Evolutionary conservation across 2,329 filamentous ascomycete genomes (phyloP).

Genomic region (Epichloe sylvatica): DNA sequence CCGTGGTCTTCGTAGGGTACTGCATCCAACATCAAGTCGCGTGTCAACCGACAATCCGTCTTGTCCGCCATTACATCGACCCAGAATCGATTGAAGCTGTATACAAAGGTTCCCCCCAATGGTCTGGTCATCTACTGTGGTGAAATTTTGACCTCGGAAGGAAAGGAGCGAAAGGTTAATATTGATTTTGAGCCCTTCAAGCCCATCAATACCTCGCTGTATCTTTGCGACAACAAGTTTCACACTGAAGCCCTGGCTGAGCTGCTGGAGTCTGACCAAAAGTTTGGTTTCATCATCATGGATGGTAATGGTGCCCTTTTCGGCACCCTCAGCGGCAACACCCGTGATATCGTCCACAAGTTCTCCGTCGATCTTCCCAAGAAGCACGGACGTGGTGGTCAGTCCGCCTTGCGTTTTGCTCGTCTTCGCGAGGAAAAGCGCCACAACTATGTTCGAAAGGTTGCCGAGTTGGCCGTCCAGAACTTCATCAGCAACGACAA

Average conservation of each 20-base stretch:
- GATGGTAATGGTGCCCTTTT: constrained; percentile 97
- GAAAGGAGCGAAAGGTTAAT: constrained; percentile 99
- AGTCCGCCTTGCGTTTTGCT: constrained; percentile 97
- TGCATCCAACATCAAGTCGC: constrained; percentile 98
- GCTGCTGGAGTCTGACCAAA: constrained; percentile 95
- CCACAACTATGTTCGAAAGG: constrained; percentile 99
- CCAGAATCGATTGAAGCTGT: constrained; percentile 96
- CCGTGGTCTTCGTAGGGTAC: constrained; percentile 52
- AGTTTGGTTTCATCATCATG: constrained; percentile 99
- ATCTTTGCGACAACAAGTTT: constrained; percentile 99
- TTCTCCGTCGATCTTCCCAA: constrained; percentile 97
- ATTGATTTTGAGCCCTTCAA: constrained; percentile 99
- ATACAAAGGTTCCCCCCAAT: constrained; percentile 97
- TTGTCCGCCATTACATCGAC: constrained; percentile 97
- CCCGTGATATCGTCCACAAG: constrained; percentile 91
- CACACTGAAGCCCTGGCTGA: constrained; percentile 95
- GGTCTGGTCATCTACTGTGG: constrained; percentile 97
- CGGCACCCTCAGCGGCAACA: constrained; percentile 93
- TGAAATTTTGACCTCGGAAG: constrained; percentile 98
- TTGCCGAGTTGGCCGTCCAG: constrained; percentile 92
- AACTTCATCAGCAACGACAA: constrained; percentile 99
- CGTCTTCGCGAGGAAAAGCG: constrained; percentile 99
- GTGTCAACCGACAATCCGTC: constrained; percentile 96
- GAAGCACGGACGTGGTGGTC: constrained; percentile 99
- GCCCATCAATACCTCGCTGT: constrained; percentile 98